phyloP scores from a whole-genome alignment of 163 green algal species.

The Chlamydomonas reinhardtii region DNA sequence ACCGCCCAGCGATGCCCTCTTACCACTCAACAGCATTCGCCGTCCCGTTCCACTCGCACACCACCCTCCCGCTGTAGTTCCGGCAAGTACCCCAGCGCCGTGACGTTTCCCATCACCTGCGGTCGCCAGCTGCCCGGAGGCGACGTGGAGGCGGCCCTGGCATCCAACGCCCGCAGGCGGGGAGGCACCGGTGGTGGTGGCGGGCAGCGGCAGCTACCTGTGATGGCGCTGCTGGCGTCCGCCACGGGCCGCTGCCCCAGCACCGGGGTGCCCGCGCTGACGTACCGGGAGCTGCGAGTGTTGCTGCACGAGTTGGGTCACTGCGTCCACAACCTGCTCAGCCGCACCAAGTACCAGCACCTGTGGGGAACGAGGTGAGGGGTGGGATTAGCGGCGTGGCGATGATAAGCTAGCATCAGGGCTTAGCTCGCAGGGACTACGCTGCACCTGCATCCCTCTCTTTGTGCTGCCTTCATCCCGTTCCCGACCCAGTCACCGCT shows the following conservation, averaged over 20 bases:
- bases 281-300: conserved; percentile 79
- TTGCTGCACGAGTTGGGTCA: conserved; percentile 97
- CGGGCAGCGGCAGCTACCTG: conserved; percentile 56
- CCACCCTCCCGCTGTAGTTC: conserved; percentile 60
- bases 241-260: conserved; percentile 28
- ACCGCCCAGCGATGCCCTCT: too few relatives aligned
- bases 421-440: too few relatives aligned
- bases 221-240: conserved; percentile 85
- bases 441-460: not conserved
- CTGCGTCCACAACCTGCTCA: conserved; percentile 87
- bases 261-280: conserved; percentile 18
- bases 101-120: conserved; percentile 93
- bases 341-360: conserved; percentile 90
- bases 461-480: not conserved
- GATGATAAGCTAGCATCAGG: too few relatives aligned
- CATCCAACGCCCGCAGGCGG: too few relatives aligned
- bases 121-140: conserved; percentile 54
- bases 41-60: too few relatives aligned
- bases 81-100: conserved; percentile 83
- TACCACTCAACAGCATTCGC: too few relatives aligned
- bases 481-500: not conserved
- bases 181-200: too few relatives aligned
- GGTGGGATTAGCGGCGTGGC: not conserved
- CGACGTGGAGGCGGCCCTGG: too few relatives aligned
- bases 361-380: conserved; percentile 76